Conservation (phyloP, 345 rosid species). For the Populus deltoides region DNA sequence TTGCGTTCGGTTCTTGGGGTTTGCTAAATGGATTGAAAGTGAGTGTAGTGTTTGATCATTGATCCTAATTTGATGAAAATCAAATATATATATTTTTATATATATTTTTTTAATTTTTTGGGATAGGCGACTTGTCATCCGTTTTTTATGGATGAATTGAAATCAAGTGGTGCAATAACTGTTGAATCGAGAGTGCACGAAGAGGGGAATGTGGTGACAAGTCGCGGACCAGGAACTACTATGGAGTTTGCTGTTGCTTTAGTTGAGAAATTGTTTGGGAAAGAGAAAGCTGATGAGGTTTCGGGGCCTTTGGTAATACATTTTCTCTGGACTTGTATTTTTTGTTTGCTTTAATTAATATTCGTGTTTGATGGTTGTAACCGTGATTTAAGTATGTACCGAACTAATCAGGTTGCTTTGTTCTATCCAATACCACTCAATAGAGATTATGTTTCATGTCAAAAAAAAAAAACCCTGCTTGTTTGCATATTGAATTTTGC, state of each 20-base stretch:
- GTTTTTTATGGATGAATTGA: constrained; percentile 71
- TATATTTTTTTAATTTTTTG: neutral
- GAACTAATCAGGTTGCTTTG: too few relatives aligned
- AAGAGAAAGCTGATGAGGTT: constrained; percentile 71
- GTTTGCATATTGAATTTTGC: too few relatives aligned
- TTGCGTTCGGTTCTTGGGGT: constrained; percentile 83
- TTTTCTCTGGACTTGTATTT: neutral
- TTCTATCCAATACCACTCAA: too few relatives aligned
- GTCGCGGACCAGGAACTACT: constrained; percentile 88
- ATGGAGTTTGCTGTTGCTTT: constrained; percentile 77
- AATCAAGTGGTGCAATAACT: constrained; percentile 55
- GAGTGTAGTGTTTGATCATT: constrained; percentile 5
- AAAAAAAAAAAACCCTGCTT: too few relatives aligned
- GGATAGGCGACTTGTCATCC: constrained; percentile 89
- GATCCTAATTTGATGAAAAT: too few relatives aligned
- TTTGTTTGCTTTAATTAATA: neutral
- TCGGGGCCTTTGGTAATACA: constrained; percentile 62
- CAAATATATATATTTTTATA: too few relatives aligned
- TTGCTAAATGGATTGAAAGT: constrained; percentile 80
- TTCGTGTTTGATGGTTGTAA: too few relatives aligned
- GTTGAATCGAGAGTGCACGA: constrained; percentile 82
- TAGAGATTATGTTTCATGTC: too few relatives aligned
- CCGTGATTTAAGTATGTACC: too few relatives aligned
- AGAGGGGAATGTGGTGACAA: constrained; percentile 74
- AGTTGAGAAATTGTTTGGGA: constrained; percentile 70